Conservation (phyloP, 371 early-diverging fungal species). For the Fennellomyces sp. region DNA sequence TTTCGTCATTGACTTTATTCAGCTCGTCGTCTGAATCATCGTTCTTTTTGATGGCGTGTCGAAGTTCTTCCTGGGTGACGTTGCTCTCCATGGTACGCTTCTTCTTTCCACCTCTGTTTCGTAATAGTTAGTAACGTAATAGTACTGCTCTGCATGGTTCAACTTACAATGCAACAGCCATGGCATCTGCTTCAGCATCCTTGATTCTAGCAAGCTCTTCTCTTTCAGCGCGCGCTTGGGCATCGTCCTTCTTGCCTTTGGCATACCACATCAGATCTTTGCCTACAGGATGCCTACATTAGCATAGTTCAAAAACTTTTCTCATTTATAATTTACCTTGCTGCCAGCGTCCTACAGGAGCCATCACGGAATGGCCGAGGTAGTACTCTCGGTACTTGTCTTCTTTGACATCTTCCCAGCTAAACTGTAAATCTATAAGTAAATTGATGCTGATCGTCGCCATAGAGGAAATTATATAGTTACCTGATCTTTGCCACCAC, state of each 20-base stretch:
- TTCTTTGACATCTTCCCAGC: slow-evolving; percentile 78
- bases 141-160: background rate
- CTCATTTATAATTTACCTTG: slow-evolving; percentile 44
- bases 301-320: background rate
- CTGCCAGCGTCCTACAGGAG: slow-evolving; percentile 79
- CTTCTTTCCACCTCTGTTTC: slow-evolving; percentile 55
- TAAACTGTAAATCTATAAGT: slow-evolving; percentile 27
- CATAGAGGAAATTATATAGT: background rate
- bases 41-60: slow-evolving; percentile 51
- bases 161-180: slow-evolving; percentile 78
- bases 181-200: slow-evolving; percentile 79
- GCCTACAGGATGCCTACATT: too few species aligned
- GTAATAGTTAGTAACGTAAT: background rate
- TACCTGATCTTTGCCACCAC: slow-evolving; percentile 69
- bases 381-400: slow-evolving; percentile 88
- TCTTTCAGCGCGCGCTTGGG: slow-evolving; percentile 18
- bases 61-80: slow-evolving; percentile 63
- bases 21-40: slow-evolving; percentile 46
- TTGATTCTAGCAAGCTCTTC: slow-evolving; percentile 69
- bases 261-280: slow-evolving; percentile 80
- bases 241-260: slow-evolving; percentile 51
- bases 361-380: slow-evolving; percentile 83
- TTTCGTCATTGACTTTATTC: slow-evolving; percentile 32
- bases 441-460: background rate
- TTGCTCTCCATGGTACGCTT: slow-evolving; percentile 53